Conservation (phyloP, 352 stramenopile genomes). For the Globisporangium parvum region DNA sequence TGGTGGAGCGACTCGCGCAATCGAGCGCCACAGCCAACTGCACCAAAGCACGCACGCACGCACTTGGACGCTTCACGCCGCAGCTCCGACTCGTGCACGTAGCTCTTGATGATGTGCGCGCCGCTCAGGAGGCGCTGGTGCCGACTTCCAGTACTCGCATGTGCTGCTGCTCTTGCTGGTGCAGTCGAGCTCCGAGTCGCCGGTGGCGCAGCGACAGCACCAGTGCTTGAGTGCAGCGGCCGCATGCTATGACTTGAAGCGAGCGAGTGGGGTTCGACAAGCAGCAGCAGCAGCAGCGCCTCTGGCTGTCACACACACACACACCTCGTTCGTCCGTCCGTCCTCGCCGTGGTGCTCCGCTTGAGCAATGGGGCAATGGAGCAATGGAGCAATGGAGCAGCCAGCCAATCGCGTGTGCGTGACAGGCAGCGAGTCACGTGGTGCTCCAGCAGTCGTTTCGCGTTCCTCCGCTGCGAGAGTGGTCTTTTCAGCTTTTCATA, state of each 20-base stretch:
- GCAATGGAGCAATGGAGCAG: not conserved
- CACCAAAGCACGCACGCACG: not conserved
- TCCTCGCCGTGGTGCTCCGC: not conserved
- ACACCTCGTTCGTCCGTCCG: not conserved
- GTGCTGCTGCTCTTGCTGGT: not conserved
- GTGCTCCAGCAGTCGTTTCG: not conserved
- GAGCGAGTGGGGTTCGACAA: too few relatives aligned
- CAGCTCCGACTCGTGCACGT: conserved; percentile 38
- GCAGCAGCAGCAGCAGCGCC: too few relatives aligned
- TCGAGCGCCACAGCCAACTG: not conserved
- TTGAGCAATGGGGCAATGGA: too few relatives aligned
- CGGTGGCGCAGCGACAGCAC: not conserved
- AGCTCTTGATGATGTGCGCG: conserved; percentile 38
- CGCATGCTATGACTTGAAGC: not conserved
- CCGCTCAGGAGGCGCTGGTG: conserved; percentile 19
- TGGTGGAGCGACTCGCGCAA: not conserved
- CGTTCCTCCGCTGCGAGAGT: too few relatives aligned
- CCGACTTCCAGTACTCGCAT: not conserved
- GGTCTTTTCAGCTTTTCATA: too few relatives aligned
- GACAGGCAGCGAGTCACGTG: not conserved
- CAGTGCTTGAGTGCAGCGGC: not conserved
- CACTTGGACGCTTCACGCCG: conserved; percentile 31
- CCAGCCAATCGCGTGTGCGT: not conserved
- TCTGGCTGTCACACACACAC: not conserved
- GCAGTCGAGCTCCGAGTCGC: too few relatives aligned